These are phyloP conservation scores for Penicillium pancosmium DNA, from an alignment of 495 filamentous ascomycete genomes.

Conservation along the genomic window DNA sequence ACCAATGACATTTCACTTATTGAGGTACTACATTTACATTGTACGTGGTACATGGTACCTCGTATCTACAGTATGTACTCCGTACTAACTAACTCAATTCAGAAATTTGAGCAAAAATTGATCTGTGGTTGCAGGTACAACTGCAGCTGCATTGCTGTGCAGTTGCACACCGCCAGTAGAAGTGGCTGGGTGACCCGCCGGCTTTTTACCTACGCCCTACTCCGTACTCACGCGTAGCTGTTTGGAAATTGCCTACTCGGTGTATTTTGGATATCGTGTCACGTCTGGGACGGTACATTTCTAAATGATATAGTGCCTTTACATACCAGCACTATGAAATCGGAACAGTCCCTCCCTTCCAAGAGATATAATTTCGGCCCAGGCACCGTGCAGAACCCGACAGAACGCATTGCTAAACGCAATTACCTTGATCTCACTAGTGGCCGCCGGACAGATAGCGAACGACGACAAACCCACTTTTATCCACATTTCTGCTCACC, in stretches of 20 bases:
- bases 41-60: too few relatives aligned
- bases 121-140: neutral
- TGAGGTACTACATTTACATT: neutral
- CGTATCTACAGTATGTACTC: neutral
- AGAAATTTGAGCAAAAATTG: neutral
- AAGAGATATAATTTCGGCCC: too few relatives aligned
- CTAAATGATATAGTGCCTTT: too few relatives aligned
- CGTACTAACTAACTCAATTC: neutral
- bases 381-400: too few relatives aligned
- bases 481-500: neutral
- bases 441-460: neutral
- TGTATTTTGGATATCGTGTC: neutral
- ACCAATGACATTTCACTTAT: neutral
- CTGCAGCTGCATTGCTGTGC: neutral
- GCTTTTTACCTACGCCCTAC: too few relatives aligned
- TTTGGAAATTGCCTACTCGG: neutral
- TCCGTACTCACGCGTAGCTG: too few relatives aligned
- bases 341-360: too few relatives aligned
- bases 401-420: neutral
- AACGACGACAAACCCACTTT: neutral
- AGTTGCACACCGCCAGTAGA: conserved; percentile 1
- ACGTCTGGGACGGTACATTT: neutral
- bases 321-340: too few relatives aligned
- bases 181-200: neutral
- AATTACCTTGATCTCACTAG: neutral